Base-by-base conservation (phyloP, 1,284 basidiomycete genomes). In the Mycena citricolor region DNA sequence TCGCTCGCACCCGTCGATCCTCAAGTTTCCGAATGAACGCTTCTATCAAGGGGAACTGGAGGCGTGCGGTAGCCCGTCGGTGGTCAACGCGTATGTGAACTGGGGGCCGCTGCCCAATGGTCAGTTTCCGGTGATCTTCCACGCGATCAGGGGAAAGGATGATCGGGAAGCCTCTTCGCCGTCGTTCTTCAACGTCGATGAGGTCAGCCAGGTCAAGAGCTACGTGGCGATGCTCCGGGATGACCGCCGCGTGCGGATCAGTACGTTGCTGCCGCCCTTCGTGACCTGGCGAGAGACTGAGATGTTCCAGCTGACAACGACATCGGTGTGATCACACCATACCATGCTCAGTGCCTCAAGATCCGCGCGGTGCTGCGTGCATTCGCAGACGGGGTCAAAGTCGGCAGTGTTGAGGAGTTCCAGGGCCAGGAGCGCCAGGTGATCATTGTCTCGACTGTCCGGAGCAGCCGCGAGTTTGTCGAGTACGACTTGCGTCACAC, bases 391-490 rank as follows among this genome's bases (percentile, higher is more conserved):
- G 67, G 59, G 2, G 65, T 79, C 22, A 78, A 74, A 52, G 73
- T 81, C 28, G 79, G 77, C 6, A 76, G 73, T 21, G 79, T 81
- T 1, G 80, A 82, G 51, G 77, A 80, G 44, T 81, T 79, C 59
- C 80, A 82, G 59, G 79, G 80, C 20, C 76, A 81, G 60, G 72
- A 28, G 56, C 61, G 39, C 66, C 67, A 70, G 0, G 71, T 81
- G 7, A 83, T 85, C 39, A 81, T 85, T 51, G 71, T 85, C 11
- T 83, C 81, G 3, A 82, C 81, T 14, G 82, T 84, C 1, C 66
- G 82, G 49, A 83, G 79, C 54, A 81, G 73, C 55, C 63, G 61
- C 4, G 70, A 82, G 22, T 77, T 71, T 51, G 65, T 84, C 16
- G 62, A 71, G 16, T 76, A 67, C 48, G 71, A 74, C 46, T 54